Evolutionary conservation across 345 rosid genomes (phyloP), one percentile per base, ranked within the genome.

Genomic region (Linum lewisii): DNA sequence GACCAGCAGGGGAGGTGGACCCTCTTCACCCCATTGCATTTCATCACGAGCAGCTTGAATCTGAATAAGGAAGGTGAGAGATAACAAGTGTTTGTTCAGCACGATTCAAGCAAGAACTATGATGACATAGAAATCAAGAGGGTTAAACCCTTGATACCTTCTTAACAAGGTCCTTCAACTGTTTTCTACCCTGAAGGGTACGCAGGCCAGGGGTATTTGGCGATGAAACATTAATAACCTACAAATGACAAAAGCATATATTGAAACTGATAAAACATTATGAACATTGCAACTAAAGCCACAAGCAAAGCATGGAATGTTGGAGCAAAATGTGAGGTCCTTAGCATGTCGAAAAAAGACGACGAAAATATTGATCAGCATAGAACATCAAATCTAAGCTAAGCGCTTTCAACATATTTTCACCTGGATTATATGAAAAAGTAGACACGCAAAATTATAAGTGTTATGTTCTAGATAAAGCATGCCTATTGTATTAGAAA

Each of bases 11-110:
- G 97, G 99, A 73, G 97, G 99, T 26, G 97, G 97, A 36, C 97
- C 97, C 44, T 87, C 99, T 74, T 89, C 99, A 57, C 90, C 99
- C 99, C 99, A 93, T 64, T 93, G 97, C 99, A 93, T 93, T 80
- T 93, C 99, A 87, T 93, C 99, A 53, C 97, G 83, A 57, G 99
- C 99, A 78, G 99, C 99, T 85, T 89, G 99, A 66, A 93, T 77
- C 94, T 86, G 68, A 18, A 64, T 19, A 15, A 67, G 65, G 54
- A 56, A 7, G 47, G 47, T 11, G 47, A 65, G 55, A 29, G 19
- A 38, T 24, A 51, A 37, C 14, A 42, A 42, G 14, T 7, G 1
- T 42, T 16, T 4, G 47, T 11, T 11, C 2, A 16, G 14, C 16
- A 6, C 10, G 38, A 34, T 1, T 34, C 18, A 16, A 42, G 47